Percentiles rank a stretch among this genome's conserved stretches.
Evolutionary conservation across 2,329 filamentous ascomycete genomes (phyloP).

Genomic region (Aspergillus proliferans): DNA sequence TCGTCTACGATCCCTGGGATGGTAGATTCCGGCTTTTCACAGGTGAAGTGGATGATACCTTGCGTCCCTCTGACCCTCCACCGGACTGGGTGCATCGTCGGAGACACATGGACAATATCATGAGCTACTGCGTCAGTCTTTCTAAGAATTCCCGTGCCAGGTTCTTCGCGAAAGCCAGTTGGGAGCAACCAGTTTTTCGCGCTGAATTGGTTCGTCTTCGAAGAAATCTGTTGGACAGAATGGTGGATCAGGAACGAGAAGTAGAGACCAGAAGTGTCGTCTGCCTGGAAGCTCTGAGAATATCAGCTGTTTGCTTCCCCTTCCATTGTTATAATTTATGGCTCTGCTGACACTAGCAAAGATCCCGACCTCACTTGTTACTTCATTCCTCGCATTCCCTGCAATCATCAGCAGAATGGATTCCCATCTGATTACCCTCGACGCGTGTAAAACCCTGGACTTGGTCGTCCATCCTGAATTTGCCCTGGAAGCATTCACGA

Average conservation of each 20-base stretch:
- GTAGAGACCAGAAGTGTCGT: conserved; percentile 56
- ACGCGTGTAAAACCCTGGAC: conserved; percentile 62
- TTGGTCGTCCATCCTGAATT: conserved; percentile 61
- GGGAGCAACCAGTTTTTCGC: conserved; percentile 73
- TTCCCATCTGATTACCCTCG: conserved; percentile 69
- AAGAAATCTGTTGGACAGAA: conserved; percentile 75
- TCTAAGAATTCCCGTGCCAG: conserved; percentile 55
- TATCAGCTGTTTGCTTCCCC: conserved; percentile 62
- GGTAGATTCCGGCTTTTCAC: conserved; percentile 56
- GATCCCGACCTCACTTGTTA: conserved; percentile 64
- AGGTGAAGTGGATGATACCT: conserved; percentile 22
- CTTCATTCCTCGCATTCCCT: conserved; percentile 70
- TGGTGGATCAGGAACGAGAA: conserved; percentile 44
- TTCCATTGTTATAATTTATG: not conserved
- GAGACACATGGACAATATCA: conserved; percentile 57
- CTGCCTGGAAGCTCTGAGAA: conserved; percentile 66
- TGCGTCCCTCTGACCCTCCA: conserved; percentile 29
- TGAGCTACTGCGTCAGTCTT: conserved; percentile 76
- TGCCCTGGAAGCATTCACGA: conserved; percentile 84
- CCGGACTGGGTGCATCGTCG: conserved; percentile 27
- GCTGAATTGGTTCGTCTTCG: conserved; percentile 68
- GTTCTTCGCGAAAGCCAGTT: conserved; percentile 47
- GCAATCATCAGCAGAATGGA: conserved; percentile 81
- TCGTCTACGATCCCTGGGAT: conserved; percentile 52
- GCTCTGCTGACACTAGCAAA: conserved; percentile 31